These are phyloP conservation scores for Zangia roseola DNA, from an alignment of 768 basidiomycete genomes.

Conservation along the genomic window DNA sequence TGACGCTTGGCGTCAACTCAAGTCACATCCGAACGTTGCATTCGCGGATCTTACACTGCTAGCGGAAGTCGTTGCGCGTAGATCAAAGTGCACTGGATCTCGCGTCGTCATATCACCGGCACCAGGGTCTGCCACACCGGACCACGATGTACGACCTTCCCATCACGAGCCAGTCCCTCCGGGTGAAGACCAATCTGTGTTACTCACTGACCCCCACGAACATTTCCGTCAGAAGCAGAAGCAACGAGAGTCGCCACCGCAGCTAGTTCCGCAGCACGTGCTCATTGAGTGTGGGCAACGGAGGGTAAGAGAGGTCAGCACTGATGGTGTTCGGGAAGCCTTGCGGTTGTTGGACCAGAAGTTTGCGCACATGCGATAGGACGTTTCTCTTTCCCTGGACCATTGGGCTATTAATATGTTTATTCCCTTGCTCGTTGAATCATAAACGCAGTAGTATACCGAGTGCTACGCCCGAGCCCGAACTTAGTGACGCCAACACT, in stretches of 20 bases:
- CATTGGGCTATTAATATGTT: background rate
- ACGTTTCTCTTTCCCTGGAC: background rate
- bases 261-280: conserved; percentile 60
- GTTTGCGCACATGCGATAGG: conserved; percentile 41
- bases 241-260: conserved; percentile 43
- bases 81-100: conserved; percentile 75
- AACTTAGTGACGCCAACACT: background rate
- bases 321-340: conserved; percentile 73
- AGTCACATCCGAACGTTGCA: conserved; percentile 84
- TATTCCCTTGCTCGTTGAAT: background rate
- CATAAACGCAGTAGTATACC: conserved; percentile 9
- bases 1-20: conserved; percentile 81
- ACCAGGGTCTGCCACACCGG: conserved; percentile 48
- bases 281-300: conserved; percentile 62
- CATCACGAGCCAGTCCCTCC: conserved; percentile 9
- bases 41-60: conserved; percentile 82
- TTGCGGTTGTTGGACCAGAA: conserved; percentile 71
- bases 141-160: conserved; percentile 29
- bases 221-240: conserved; percentile 48
- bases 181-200: conserved; percentile 37
- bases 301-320: conserved; percentile 61
- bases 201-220: conserved; percentile 55
- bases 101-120: conserved; percentile 58
- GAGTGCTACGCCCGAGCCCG: background rate
- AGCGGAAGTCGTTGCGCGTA: conserved; percentile 85